phyloP scores from a whole-genome alignment of 2,329 filamentous ascomycete species.

The Byssochlamys sp. region DNA sequence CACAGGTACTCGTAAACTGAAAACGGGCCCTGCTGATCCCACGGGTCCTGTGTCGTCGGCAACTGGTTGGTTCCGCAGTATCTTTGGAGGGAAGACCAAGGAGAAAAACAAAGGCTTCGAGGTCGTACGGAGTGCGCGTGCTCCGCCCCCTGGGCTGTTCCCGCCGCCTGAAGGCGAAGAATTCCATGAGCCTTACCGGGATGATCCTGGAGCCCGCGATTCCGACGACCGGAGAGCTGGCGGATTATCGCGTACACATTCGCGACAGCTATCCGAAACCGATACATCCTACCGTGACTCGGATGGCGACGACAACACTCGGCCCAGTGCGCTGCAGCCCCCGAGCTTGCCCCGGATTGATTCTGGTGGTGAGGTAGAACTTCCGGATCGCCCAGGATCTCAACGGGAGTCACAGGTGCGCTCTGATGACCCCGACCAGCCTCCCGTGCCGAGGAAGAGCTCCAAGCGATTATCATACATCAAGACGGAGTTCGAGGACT shows the following conservation, averaged over 20 bases:
- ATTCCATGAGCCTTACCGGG: conserved; percentile 56
- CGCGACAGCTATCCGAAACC: conserved; percentile 16
- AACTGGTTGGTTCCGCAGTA: conserved; percentile 72
- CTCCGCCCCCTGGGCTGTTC: conserved; percentile 64
- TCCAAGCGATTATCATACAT: conserved; percentile 46
- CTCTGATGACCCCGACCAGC: conserved; percentile 37
- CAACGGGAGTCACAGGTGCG: conserved; percentile 43
- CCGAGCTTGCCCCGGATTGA: conserved; percentile 54
- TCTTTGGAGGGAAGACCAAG: conserved; percentile 77
- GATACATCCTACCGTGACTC: conserved; percentile 18
- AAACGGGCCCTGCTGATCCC: conserved; percentile 89
- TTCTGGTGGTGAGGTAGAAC: conserved; percentile 49
- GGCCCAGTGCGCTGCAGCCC: conserved; percentile 31
- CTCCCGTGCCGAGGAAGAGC: conserved; percentile 56
- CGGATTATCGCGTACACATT: conserved; percentile 7
- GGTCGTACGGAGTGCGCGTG: conserved; percentile 80
- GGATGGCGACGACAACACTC: conserved; percentile 12
- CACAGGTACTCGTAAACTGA: conserved; percentile 69
- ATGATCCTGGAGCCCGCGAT: conserved; percentile 35
- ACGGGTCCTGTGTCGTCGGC: conserved; percentile 84
- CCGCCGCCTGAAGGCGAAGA: conserved; percentile 43
- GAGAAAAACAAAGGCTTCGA: conserved; percentile 96
- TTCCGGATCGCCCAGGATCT: conserved; percentile 56
- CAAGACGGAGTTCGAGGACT: conserved; percentile 8
- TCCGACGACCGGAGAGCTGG: conserved; percentile 10